Evolutionary conservation across 345 rosid species (phyloP).

Genomic region (Erucastrum elatum): DNA sequence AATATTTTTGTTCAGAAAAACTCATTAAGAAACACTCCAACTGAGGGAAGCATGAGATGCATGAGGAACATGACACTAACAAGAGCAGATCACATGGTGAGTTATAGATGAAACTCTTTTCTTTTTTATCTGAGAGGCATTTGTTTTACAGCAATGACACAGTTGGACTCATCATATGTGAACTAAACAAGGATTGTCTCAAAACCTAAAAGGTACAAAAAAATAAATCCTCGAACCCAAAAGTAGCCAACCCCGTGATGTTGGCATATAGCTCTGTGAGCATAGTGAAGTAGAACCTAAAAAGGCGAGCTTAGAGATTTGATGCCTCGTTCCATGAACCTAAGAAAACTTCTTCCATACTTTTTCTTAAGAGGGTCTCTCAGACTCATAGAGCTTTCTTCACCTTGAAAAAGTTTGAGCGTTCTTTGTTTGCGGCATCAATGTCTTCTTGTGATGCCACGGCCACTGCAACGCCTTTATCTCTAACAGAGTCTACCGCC

Average conservation of each 20-base stretch:
- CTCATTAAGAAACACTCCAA: not conserved
- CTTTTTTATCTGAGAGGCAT: not conserved
- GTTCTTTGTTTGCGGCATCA: slow-evolving; percentile 65
- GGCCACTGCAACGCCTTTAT: slow-evolving; percentile 68
- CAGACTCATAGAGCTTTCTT: not conserved
- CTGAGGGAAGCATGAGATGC: not conserved
- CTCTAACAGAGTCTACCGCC: slow-evolving; percentile 62
- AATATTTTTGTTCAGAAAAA: not conserved
- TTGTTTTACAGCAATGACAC: not conserved
- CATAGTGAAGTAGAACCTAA: not conserved
- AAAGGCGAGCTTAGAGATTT: not conserved
- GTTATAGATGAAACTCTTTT: not conserved
- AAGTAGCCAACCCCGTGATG: not conserved
- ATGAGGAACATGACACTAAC: slow-evolving; percentile 4
- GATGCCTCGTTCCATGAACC: slow-evolving; percentile 12
- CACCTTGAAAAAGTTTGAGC: not conserved
- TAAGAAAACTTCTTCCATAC: not conserved
- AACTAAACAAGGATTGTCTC: not conserved
- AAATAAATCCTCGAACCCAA: not conserved
- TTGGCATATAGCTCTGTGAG: not conserved
- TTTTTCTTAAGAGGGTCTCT: not conserved
- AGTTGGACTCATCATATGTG: not conserved
- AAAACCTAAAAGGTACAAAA: not conserved
- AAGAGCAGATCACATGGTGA: slow-evolving; percentile 4
- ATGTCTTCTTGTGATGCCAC: slow-evolving; percentile 86